These are phyloP conservation scores for Eimeria sp. DNA, from an alignment of 169 alveolate species.

Conservation along the genomic window DNA sequence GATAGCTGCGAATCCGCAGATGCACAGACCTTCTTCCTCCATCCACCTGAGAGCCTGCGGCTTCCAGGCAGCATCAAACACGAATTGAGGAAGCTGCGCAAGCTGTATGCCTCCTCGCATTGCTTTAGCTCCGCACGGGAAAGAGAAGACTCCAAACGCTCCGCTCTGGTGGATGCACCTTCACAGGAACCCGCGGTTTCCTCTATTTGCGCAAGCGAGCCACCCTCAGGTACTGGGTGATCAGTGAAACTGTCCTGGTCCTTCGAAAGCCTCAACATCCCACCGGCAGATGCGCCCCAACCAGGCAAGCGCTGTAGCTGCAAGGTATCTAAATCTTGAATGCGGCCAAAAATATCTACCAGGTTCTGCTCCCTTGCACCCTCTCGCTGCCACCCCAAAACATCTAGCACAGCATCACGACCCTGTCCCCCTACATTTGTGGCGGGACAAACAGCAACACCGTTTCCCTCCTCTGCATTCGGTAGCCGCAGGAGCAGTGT, in stretches of 20 bases:
- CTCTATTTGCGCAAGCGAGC: slow-evolving; percentile 43
- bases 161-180: slow-evolving; percentile 45
- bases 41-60: slow-evolving; percentile 50
- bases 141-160: slow-evolving; percentile 55
- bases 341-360: slow-evolving; percentile 74
- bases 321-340: slow-evolving; percentile 54
- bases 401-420: slow-evolving; percentile 41
- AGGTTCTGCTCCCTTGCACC: slow-evolving; percentile 63
- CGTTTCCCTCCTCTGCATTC: slow-evolving; percentile 21
- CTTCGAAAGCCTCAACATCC: background rate
- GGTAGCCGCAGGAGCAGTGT: slow-evolving; percentile 75
- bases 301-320: slow-evolving; percentile 72
- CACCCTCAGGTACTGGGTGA: slow-evolving; percentile 6
- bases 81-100: slow-evolving; percentile 53
- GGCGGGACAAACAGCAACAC: background rate
- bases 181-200: slow-evolving; percentile 37
- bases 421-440: background rate
- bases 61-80: slow-evolving; percentile 66
- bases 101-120: slow-evolving; percentile 58
- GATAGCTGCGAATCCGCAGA: slow-evolving; percentile 24
- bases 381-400: slow-evolving; percentile 21
- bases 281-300: slow-evolving; percentile 1
- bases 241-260: background rate
- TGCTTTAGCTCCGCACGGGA: slow-evolving; percentile 56
- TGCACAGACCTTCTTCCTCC: slow-evolving; percentile 48